Evolutionary conservation across 805 yeast species (phyloP), one percentile per base, ranked within the genome.

Genomic region (Candida arabinofermentans): DNA sequence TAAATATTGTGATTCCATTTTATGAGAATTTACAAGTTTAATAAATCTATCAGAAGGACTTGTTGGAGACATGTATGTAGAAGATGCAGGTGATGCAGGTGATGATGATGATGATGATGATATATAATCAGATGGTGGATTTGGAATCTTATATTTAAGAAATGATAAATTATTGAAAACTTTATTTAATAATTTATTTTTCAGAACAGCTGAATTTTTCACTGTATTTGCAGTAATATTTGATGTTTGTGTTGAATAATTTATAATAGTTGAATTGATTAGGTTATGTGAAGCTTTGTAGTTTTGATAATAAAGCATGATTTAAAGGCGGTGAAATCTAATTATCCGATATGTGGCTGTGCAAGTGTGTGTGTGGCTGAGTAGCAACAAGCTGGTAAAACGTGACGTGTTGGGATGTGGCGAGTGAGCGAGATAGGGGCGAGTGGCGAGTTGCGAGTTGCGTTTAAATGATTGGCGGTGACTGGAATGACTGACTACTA

Each of bases 1-100:
- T 22, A 71, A 50, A 42, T 56, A 60, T 37, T 52, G 52, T 0
- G 68, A 60, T 36, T 64, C 68, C 68, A 61, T 62, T 27, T 51
- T 51, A 37, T 57, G 62, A 17, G 48, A 44, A 17, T 42, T 38
- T 12, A 55, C 50, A 5, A 58, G 41, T 9, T 39, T 39, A 10
- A 43, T 32, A 27, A 41, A 39, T 26, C 43, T 34, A n/a, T n/a
- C n/a, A n/a, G n/a, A n/a, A n/a, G n/a, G n/a, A n/a, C n/a, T n/a
- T n/a, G n/a, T n/a, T n/a, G n/a, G n/a, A n/a, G n/a, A n/a, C n/a
- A n/a, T n/a, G n/a, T n/a, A n/a, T n/a, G n/a, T n/a, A n/a, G n/a
- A n/a, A n/a, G n/a, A n/a, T n/a, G n/a, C n/a, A n/a, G n/a, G 16
- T 46, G 43, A 36, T 37, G 38, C 29, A 40, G 18, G 22, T 24